Evolutionary conservation across 306 rosid genomes (phyloP).

Genomic region (Fragaria ananassa): DNA sequence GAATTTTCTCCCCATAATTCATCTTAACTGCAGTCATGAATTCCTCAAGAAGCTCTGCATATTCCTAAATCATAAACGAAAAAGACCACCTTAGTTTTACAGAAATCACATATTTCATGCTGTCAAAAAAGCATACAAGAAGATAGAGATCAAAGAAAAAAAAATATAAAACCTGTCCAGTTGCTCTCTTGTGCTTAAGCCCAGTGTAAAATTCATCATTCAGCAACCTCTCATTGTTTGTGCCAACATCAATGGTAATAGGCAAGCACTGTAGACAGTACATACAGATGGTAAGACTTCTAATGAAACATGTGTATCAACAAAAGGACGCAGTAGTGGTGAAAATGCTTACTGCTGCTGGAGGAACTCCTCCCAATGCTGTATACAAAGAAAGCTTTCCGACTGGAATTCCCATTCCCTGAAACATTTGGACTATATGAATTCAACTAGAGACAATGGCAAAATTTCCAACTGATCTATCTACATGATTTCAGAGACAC

Average conservation of each 20-base stretch:
- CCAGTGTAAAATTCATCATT: slow-evolving; percentile 93
- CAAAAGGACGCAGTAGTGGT: neutral
- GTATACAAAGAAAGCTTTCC: slow-evolving; percentile 96
- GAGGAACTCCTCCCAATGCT: slow-evolving; percentile 93
- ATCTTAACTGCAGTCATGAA: slow-evolving; percentile 89
- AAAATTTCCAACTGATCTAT: slow-evolving; percentile 2
- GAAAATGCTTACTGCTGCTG: slow-evolving; percentile 71
- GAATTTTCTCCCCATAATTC: slow-evolving; percentile 91
- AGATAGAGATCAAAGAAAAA: slow-evolving; percentile 2
- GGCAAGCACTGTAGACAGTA: slow-evolving; percentile 80
- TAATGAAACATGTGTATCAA: neutral
- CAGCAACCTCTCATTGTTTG: slow-evolving; percentile 83
- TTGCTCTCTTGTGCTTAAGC: slow-evolving; percentile 73
- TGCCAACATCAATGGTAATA: slow-evolving; percentile 90
- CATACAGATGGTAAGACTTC: neutral
- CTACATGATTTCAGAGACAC: slow-evolving; percentile 9
- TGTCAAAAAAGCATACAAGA: neutral
- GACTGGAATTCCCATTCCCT: slow-evolving; percentile 99
- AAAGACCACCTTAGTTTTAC: slow-evolving; percentile 16
- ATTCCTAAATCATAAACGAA: slow-evolving; percentile 55
- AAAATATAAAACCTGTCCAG: slow-evolving; percentile 65
- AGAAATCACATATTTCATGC: slow-evolving; percentile 10
- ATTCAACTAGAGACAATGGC: neutral
- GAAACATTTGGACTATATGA: slow-evolving; percentile 13
- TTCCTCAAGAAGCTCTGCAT: slow-evolving; percentile 88